Evolutionary conservation across 73 alveolate genomes (phyloP), one percentile per base, ranked within the genome.

Genomic region (Uronychia setigera): DNA sequence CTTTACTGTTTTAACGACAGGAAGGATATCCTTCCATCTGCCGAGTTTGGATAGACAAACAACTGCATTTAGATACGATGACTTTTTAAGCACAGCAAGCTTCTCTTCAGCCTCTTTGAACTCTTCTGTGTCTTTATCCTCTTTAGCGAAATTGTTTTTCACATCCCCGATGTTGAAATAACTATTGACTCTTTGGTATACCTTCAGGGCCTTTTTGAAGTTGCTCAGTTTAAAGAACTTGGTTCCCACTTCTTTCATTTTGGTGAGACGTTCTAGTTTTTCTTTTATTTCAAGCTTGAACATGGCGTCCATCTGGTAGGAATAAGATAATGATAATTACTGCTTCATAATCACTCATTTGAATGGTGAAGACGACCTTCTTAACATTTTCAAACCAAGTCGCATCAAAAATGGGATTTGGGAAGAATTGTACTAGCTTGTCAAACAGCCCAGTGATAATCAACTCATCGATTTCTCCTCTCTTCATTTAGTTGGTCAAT

Each of bases 131-230:
- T 74, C 59, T 29, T 32, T 87, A 34, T 90, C 92, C 74, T 90
- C 93, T 31, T 90, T 59, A 25, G 76, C 78, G 77, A 84, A 79
- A 59, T 90, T 90, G 59, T 90, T 90, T 31, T 78, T 86, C 0
- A 89, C 86, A 58, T 90, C 95, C 74, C 83, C 83, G 26, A 84
- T 46, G 60, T 85, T 84, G 81, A 74, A 90, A 85, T 59, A 87
- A 32, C 67, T 25, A 67, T 90, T 77, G 19, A 90, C 58, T 46
- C 79, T 58, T 32, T 31, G 77, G 57, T 90, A 90, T 13, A 74
- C 35, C 76, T 90, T 84, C 77, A 76, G 35, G 0, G 95, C 95
- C 74, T 80, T 90, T 78, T 75, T 82, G 59, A 59, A 57, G 77
- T 85, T 75, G 25, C 90, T 83, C n/a, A 35, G 26, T 74, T 90